These are phyloP conservation scores for Alisma plantagoaquatica DNA, from an alignment of 106 monocot species.

Conservation along the genomic window DNA sequence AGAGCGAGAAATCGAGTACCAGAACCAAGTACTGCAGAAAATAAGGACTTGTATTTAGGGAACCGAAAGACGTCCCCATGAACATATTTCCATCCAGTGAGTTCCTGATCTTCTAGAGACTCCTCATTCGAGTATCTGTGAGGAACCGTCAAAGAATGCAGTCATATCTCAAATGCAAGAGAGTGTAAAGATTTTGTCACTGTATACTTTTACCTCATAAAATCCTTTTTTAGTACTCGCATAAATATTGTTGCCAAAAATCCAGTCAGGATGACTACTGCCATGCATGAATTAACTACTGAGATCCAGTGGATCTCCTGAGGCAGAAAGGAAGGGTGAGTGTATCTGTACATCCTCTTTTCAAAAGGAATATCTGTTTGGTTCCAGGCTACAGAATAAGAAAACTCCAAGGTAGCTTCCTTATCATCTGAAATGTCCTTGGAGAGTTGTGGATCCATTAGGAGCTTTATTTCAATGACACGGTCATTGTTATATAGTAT, in stretches of 20 bases:
- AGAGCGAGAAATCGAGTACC: slow-evolving; percentile 21
- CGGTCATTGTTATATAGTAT: slow-evolving; percentile 18
- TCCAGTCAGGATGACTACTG: slow-evolving; percentile 13
- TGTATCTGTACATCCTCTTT: slow-evolving; percentile 21
- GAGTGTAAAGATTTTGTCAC: not conserved
- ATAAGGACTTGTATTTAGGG: slow-evolving; percentile 17
- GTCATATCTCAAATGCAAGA: not conserved
- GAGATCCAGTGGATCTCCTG: slow-evolving; percentile 30
- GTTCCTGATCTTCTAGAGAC: slow-evolving; percentile 20
- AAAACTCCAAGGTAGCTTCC: slow-evolving; percentile 12
- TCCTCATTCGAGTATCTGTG: slow-evolving; percentile 19
- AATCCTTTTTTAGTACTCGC: slow-evolving; percentile 23
- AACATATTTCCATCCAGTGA: slow-evolving; percentile 24
- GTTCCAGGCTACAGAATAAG: slow-evolving; percentile 20
- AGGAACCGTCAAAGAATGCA: too few species aligned
- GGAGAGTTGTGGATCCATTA: slow-evolving; percentile 9
- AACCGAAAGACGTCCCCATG: slow-evolving; percentile 24
- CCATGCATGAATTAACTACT: slow-evolving; percentile 18
- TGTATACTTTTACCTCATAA: slow-evolving; percentile 12
- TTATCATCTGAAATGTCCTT: slow-evolving; percentile 15
- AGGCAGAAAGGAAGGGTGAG: slow-evolving; percentile 11
- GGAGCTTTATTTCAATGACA: slow-evolving; percentile 18
- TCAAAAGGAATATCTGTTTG: slow-evolving; percentile 12
- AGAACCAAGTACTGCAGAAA: slow-evolving; percentile 19
- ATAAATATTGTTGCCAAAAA: slow-evolving; percentile 20